These are phyloP conservation scores for Cyclotella distinguenda DNA, from an alignment of 108 stramenopile species.

Conservation along the genomic window DNA sequence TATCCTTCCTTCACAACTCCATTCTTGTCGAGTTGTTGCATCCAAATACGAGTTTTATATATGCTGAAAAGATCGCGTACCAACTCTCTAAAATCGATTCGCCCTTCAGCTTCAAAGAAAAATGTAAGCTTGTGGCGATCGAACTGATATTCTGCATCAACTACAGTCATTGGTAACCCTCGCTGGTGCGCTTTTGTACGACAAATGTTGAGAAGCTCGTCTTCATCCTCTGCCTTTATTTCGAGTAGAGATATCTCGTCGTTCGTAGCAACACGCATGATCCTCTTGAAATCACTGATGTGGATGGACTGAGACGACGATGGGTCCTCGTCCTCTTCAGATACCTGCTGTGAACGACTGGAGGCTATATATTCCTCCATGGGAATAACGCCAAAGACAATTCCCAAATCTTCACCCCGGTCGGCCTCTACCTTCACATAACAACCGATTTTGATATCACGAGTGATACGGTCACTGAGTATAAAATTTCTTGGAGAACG, in stretches of 20 bases:
- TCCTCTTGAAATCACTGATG: conserved; percentile 73
- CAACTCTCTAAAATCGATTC: conserved; percentile 97
- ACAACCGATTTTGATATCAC: conserved; percentile 85
- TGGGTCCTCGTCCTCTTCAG: conserved; percentile 35
- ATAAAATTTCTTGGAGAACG: conserved; percentile 86
- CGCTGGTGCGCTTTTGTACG: conserved; percentile 88
- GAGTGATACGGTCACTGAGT: conserved; percentile 59
- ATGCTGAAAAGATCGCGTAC: conserved; percentile 96
- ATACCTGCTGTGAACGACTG: conserved; percentile 27
- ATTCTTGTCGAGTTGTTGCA: conserved; percentile 92
- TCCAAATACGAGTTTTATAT: conserved; percentile 98
- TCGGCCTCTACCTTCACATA: conserved; percentile 99
- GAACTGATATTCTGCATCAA: conserved; percentile 98
- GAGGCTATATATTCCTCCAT: conserved; percentile 63
- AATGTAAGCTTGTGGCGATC: conserved; percentile 97
- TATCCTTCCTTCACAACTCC: conserved; percentile 12
- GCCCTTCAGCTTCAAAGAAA: conserved; percentile 95
- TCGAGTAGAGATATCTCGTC: conserved; percentile 84
- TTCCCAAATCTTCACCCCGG: conserved; percentile 95
- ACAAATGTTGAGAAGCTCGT: conserved; percentile 89
- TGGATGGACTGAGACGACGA: conserved; percentile 24
- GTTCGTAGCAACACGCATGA: conserved; percentile 82
- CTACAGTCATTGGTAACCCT: conserved; percentile 89
- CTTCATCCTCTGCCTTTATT: conserved; percentile 89
- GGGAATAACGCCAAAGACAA: conserved; percentile 74